phyloP scores from a whole-genome alignment of 176 grass and related monocot genomes.

The Neostapfia colusana region DNA sequence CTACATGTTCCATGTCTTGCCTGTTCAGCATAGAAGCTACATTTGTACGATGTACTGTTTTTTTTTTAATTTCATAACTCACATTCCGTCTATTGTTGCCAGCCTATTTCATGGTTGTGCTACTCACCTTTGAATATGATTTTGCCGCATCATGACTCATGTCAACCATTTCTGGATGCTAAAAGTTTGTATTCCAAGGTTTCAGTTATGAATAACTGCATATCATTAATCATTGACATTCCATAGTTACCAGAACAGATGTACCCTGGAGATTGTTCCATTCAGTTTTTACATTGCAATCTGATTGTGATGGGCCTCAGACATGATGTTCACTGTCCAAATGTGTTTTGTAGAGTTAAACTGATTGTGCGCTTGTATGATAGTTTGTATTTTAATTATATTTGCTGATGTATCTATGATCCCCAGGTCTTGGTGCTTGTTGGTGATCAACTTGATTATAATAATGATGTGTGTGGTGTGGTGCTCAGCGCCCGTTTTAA shows the following conservation, averaged over 20 bases:
- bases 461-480: conserved; percentile 83
- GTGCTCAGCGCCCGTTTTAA: conserved; percentile 90
- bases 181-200: conserved; percentile 1
- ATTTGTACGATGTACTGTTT: not conserved
- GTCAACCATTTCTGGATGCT: conserved; percentile 4
- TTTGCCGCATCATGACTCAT: not conserved
- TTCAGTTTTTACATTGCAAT: conserved; percentile 6
- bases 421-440: conserved; percentile 82
- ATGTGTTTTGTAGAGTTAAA: not conserved
- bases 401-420: conserved; percentile 29
- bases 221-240: not conserved
- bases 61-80: not conserved
- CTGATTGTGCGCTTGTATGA: not conserved
- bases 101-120: no score
- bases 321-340: not conserved
- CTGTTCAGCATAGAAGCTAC: not conserved
- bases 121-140: not conserved
- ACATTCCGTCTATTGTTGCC: not conserved
- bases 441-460: conserved; percentile 92
- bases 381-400: conserved; percentile 23
- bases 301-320: not conserved
- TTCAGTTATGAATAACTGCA: not conserved
- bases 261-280: not conserved
- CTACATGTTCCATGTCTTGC: not conserved
- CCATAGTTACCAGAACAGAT: not conserved